A percentile compares a stretch with the other conserved stretches of the same genome.
These are phyloP conservation scores for Aurinia saxatilis DNA, from an alignment of 345 rosid genomes.

Conservation along the genomic window DNA sequence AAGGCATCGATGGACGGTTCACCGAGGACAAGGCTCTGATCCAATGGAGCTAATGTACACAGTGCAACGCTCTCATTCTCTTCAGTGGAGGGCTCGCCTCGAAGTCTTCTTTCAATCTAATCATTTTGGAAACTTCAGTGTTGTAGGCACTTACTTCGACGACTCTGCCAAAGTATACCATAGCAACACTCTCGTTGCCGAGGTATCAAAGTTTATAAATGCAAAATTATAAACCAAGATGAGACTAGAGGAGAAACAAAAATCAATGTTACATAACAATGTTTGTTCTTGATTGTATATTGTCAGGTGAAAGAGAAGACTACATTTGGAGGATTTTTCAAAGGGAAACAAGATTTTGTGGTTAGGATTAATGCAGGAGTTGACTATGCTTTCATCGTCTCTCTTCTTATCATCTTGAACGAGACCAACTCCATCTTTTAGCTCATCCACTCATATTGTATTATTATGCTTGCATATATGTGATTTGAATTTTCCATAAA, in stretches of 20 bases:
- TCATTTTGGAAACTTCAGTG: slow-evolving; percentile 10
- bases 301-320: slow-evolving; percentile 19
- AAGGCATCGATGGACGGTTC: slow-evolving; percentile 18
- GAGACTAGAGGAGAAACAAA: background rate
- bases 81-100: slow-evolving; percentile 23
- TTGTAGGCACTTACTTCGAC: slow-evolving; percentile 18
- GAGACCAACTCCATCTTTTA: slow-evolving; percentile 20
- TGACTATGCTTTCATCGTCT: slow-evolving; percentile 19
- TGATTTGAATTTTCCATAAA: background rate
- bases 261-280: background rate
- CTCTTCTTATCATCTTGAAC: slow-evolving; percentile 21
- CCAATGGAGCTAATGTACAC: slow-evolving; percentile 21
- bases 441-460: background rate
- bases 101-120: slow-evolving; percentile 10
- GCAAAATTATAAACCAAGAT: background rate
- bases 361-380: slow-evolving; percentile 14
- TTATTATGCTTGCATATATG: background rate
- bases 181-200: slow-evolving; percentile 7
- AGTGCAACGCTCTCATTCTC: slow-evolving; percentile 14
- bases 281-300: background rate
- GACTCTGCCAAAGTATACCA: slow-evolving; percentile 15
- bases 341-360: slow-evolving; percentile 17
- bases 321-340: slow-evolving; percentile 10
- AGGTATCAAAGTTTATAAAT: background rate
- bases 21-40: slow-evolving; percentile 24